Evolutionary conservation across 1,139 yeast species (phyloP), one percentile per base, ranked within the genome.

Genomic region (Magnusiomyces magnusii): DNA sequence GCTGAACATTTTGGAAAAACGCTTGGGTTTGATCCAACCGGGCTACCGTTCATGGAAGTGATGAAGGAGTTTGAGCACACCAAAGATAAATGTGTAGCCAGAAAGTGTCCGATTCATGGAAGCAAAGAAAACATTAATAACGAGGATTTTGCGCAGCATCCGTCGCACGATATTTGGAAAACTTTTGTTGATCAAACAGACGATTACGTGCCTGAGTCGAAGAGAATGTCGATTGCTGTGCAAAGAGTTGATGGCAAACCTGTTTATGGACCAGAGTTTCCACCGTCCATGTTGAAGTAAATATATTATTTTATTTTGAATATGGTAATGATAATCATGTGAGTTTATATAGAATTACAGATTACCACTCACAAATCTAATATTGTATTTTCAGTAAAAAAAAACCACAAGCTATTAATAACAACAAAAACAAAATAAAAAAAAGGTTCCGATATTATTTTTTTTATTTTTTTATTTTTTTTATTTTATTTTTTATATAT

Each of bases 221-320:
- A 25, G 21, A 25, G 55, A 5, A n/a, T 42, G 3, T 24, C 47
- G 5, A 52, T 52, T 24, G 47, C 47, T 7, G 19, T 21, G 13
- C 55, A 52, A 27, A 13, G 55, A 3, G 25, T 54, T 17, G 42
- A 54, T 47, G 56, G 56, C 2, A 25, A 19, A n/a, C 52, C 41
- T 7, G 56, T 54, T 3, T 54, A 39, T 34, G 56, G 56, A 7
- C 56, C 56, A 23, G 56, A 54, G 24, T 9, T 31, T 5, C 56
- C 56, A 7, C 52, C 56, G 15, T n/a, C 24, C n/a, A 41, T 52
- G 55, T 15, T 50, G 17, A 39, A 39, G 17, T 9, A 7, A 7
- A 31, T 31, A 13, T 31, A 31, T 31, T 7, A 31, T 13, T 31
- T 31, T 31, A 7, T 31, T 31, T 31, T 13, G 36, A 7, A 31